Conservation (phyloP, 305 asterid species). For the Petunia hybrid region DNA sequence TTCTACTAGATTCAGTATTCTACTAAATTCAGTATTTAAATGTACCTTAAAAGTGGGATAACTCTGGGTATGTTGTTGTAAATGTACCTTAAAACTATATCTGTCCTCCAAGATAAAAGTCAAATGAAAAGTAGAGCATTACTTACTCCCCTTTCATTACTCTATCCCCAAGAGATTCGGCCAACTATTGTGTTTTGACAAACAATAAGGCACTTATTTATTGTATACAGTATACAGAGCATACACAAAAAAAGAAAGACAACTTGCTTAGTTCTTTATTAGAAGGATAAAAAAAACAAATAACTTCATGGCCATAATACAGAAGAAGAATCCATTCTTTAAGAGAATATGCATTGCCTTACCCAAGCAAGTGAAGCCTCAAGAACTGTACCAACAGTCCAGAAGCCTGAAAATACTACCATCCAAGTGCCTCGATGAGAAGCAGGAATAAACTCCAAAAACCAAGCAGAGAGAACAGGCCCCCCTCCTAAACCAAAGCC, state of each 20-base stretch:
- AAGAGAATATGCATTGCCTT: slow-evolving; percentile 34
- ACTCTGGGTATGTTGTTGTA: too few relatives aligned
- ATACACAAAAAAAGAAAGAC: slow-evolving; percentile 28
- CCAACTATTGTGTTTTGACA: not conserved
- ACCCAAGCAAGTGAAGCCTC: slow-evolving; percentile 85
- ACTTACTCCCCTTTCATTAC: not conserved
- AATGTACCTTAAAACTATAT: not conserved
- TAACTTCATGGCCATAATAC: slow-evolving; percentile 2
- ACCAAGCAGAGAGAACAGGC: slow-evolving; percentile 72
- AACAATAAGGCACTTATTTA: slow-evolving; percentile 5
- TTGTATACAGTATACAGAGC: not conserved
- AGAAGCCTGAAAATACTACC: slow-evolving; percentile 72
- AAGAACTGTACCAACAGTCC: slow-evolving; percentile 74
- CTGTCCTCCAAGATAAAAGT: not conserved
- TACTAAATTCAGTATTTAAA: too few relatives aligned
- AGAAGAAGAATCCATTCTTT: not conserved
- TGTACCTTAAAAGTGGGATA: too few relatives aligned
- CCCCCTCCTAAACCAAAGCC: slow-evolving; percentile 79
- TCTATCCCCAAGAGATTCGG: too few relatives aligned
- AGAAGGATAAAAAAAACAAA: slow-evolving; percentile 1
- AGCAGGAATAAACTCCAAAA: slow-evolving; percentile 72
- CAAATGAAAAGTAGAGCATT: not conserved
- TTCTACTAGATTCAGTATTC: too few relatives aligned
- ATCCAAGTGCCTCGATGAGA: slow-evolving; percentile 73
- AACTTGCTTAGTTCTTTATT: slow-evolving; percentile 25